Base-by-base conservation (phyloP, 805 yeast species). In the Zygotorulaspora florentina region DNA sequence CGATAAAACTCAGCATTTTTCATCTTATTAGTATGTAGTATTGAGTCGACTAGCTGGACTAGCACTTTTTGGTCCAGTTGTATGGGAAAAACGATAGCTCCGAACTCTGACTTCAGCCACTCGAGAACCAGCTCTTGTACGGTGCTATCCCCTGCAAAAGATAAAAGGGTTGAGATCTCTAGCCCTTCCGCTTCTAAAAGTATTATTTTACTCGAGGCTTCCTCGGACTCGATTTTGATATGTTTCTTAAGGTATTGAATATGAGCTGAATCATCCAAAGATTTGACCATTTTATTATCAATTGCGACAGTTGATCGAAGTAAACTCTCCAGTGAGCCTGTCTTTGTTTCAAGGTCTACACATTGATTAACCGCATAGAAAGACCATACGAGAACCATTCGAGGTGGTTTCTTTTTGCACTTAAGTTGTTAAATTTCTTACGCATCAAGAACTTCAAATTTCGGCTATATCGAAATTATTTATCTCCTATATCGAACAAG, bases 31-130 rank as follows among this genome's bases (percentile, higher is more conserved):
- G 52, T 56, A 7, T 43, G 42, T 8, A 58, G 47, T 3, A 59
- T 48, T 7, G 54, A 45, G 29, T 65, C 65, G 16, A 65, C 50
- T 4, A 62, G 47, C 0, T 43, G 54, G 10, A 62, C 47, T 49
- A 66, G 60, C 25, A 53, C 47, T 3, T 39, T 34, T 2, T 59
- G 52, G 16, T 56, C 56, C 31, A 68, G 58, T 9, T 25, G 35
- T 16, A 66, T 17, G 0, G 63, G 56, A 43, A 59, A 55, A 5
- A 59, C 39, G 4, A 64, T 39, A 4, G 56, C 42, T 13, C 69
- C 67, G 8, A 46, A 45, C 10, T 54, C 55, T 2, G 54, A 47
- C 39, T 57, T 60, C 10, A 68, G 44, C 68, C 68, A 65, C 7
- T 61, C 56, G 1, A 58, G 34, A 17, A 65, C 18, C 9, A 23